Percentiles rank a stretch among this genome's conserved stretches.
Conservation (phyloP, 2,329 filamentous ascomycete genomes). For the Neoscytalidium dimidiatum region DNA sequence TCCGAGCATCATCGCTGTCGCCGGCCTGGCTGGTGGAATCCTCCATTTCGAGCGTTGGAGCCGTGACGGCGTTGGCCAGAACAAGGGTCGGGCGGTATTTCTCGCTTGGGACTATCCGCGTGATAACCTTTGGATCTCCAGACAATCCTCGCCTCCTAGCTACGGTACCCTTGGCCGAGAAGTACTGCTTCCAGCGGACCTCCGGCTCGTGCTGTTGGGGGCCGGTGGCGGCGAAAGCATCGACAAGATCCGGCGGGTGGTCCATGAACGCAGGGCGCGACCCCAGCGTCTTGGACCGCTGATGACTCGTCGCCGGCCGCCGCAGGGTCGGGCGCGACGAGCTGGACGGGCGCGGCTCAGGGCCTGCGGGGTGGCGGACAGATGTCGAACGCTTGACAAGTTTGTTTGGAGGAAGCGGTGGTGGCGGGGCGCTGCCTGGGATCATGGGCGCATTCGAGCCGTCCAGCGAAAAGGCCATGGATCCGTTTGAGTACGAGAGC, state of each 20-base stretch:
- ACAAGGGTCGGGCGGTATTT: constrained; percentile 51
- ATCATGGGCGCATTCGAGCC: constrained; percentile 67
- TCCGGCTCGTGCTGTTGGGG: constrained; percentile 13
- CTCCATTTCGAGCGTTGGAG: constrained; percentile 36
- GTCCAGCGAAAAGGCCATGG: constrained; percentile 47
- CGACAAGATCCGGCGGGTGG: constrained; percentile 27
- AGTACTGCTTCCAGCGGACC: constrained; percentile 39
- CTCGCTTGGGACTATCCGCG: constrained; percentile 46
- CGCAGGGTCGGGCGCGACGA: constrained; percentile 67
- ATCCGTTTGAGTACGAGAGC: constrained; percentile 64
- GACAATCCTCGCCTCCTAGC: constrained; percentile 44
- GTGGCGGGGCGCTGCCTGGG: constrained; percentile 37
- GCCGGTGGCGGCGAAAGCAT: constrained; percentile 18
- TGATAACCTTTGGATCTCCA: constrained; percentile 40
- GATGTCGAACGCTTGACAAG: constrained; percentile 73
- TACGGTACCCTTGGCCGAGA: constrained; percentile 36
- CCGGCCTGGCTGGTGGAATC: constrained; percentile 39
- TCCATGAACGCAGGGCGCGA: constrained; percentile 45
- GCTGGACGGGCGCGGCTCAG: constrained; percentile 53
- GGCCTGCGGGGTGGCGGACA: constrained; percentile 49
- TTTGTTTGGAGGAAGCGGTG: constrained; percentile 66
- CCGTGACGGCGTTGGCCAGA: constrained; percentile 44
- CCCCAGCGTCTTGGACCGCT: constrained; percentile 71
- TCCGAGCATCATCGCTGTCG: constrained; percentile 42
- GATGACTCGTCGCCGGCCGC: constrained; percentile 76